These are phyloP conservation scores for Saccharum officinarum DNA, from an alignment of 176 grass and related monocot genomes.

Conservation along the genomic window DNA sequence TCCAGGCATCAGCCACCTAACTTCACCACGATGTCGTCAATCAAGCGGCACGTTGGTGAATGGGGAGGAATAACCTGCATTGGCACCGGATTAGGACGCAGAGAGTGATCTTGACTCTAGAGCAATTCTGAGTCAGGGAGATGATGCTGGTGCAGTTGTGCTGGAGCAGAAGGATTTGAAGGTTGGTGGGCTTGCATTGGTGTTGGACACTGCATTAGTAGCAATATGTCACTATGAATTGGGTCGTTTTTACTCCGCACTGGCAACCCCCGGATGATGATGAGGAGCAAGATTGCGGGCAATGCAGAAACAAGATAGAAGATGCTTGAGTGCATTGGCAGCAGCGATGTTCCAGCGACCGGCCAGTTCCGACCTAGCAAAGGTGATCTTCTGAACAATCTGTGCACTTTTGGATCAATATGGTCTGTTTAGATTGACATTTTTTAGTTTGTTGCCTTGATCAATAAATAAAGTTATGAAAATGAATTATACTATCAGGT, in stretches of 20 bases:
- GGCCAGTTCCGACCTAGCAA: not conserved
- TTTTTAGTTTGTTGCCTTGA: conserved; percentile 8
- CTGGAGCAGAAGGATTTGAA: not conserved
- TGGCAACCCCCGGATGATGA: not conserved
- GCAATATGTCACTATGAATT: not conserved
- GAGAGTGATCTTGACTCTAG: not conserved
- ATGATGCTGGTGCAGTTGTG: not conserved
- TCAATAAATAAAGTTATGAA: conserved; percentile 25
- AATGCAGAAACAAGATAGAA: not conserved
- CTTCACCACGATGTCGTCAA: no score
- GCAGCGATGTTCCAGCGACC: not conserved
- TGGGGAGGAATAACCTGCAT: conserved; percentile 51
- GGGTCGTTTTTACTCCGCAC: not conserved
- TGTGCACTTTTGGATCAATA: conserved; percentile 31
- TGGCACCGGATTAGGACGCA: conserved; percentile 33
- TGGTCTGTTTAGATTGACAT: conserved; percentile 4
- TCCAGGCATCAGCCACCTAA: no score
- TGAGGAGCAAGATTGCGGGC: not conserved
- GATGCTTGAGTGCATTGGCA: not conserved
- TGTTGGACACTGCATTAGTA: conserved; percentile 32
- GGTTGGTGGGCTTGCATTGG: conserved; percentile 35
- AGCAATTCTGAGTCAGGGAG: not conserved
- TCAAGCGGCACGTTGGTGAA: conserved; percentile 14
- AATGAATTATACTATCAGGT: not conserved
- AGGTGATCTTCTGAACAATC: conserved; percentile 16